Evolutionary conservation across 345 rosid genomes (phyloP).

Genomic region (Heritiera littoralis): DNA sequence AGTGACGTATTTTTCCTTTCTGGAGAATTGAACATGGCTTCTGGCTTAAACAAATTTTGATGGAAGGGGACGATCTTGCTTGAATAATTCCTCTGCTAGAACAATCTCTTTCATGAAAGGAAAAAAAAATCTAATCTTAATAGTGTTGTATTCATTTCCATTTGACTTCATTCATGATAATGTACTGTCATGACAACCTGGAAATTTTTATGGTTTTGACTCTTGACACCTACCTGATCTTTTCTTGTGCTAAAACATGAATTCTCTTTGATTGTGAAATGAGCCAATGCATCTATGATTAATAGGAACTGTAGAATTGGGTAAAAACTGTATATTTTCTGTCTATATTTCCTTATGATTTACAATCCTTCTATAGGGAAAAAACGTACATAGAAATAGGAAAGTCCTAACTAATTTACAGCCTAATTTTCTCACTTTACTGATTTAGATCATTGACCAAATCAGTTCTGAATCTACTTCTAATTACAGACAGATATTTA

Average conservation of each 20-base stretch:
- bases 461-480: too few species aligned
- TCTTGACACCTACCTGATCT: neutral
- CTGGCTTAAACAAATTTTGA: neutral
- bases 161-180: neutral
- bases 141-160: neutral
- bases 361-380: too few species aligned
- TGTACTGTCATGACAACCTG: neutral
- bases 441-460: too few species aligned
- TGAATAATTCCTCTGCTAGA: neutral
- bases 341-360: too few species aligned
- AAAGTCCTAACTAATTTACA: too few species aligned
- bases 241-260: neutral
- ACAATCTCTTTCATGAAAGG: neutral
- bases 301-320: neutral
- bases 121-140: neutral
- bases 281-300: neutral
- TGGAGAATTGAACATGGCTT: neutral
- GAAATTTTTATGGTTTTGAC: neutral
- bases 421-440: too few species aligned
- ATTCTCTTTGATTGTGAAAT: neutral
- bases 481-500: too few species aligned
- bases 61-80: neutral
- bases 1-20: neutral
- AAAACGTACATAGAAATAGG: too few species aligned
- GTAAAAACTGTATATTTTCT: too few species aligned